phyloP scores from a whole-genome alignment of 345 rosid genomes.

The Bruguiera sexangula region DNA sequence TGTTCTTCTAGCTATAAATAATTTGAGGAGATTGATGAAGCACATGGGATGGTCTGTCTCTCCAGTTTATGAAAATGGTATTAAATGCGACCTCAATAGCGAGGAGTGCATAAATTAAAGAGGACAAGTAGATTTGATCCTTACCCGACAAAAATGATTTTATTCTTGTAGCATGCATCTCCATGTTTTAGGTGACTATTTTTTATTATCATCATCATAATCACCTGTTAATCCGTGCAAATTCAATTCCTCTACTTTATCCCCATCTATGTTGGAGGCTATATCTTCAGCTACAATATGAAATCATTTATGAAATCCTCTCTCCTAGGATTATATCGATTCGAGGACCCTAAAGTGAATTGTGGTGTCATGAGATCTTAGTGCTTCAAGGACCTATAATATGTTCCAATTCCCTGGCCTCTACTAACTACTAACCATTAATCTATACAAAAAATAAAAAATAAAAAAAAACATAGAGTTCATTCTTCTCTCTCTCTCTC shows the following conservation, averaged over 20 bases:
- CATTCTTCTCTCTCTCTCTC: too few species aligned
- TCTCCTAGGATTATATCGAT: too few species aligned
- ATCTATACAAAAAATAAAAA: too few species aligned
- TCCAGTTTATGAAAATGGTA: conserved; percentile 14
- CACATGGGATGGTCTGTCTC: conserved; percentile 44
- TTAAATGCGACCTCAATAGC: background rate
- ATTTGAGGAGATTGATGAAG: conserved; percentile 18
- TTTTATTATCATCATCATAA: background rate
- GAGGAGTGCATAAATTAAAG: background rate
- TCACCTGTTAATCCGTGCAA: background rate
- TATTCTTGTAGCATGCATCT: conserved; percentile 21
- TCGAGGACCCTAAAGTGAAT: background rate
- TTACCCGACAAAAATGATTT: conserved; percentile 36
- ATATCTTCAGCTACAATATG: background rate
- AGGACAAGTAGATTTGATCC: conserved; percentile 21
- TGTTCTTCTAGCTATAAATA: background rate
- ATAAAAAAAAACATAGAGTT: too few species aligned
- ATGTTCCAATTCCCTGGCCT: too few species aligned
- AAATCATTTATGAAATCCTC: background rate
- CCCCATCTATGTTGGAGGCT: background rate
- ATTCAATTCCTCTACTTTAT: background rate
- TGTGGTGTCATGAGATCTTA: too few species aligned
- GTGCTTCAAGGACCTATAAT: too few species aligned
- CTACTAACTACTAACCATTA: too few species aligned
- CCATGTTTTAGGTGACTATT: background rate